phyloP scores from a whole-genome alignment of 768 basidiomycete genomes.

The Pulveroboletus sp. region DNA sequence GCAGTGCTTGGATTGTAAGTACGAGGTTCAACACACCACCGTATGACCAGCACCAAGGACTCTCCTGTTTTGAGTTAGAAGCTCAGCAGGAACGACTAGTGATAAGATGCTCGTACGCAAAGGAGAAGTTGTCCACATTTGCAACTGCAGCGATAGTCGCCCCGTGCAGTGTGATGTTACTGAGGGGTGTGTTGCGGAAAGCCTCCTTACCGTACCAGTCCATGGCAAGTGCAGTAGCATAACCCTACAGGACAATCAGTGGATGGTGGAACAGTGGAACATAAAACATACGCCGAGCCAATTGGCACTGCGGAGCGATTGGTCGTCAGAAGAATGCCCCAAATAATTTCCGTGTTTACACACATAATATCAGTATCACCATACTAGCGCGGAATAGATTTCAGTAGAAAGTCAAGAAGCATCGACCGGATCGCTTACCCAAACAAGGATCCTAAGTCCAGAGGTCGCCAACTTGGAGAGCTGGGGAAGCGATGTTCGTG shows the following conservation, averaged over 20 bases:
- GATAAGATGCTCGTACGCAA: constrained; percentile 51
- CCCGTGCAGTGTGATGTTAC: constrained; percentile 57
- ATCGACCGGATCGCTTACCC: constrained; percentile 35
- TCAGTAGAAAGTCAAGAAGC: background rate
- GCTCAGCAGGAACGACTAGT: background rate
- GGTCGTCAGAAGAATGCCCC: constrained; percentile 1
- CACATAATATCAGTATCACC: constrained; percentile 29
- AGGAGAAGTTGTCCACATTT: constrained; percentile 65
- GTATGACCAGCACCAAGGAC: constrained; percentile 60
- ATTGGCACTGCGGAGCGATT: constrained; percentile 10
- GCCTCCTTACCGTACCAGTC: constrained; percentile 44
- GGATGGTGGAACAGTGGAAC: background rate
- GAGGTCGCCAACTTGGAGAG: constrained; percentile 36
- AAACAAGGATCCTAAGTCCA: constrained; percentile 37
- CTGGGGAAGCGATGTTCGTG: constrained; percentile 37
- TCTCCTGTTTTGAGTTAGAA: constrained; percentile 34
- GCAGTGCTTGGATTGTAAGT: background rate
- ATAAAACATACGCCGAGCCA: constrained; percentile 34
- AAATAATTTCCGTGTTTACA: background rate
- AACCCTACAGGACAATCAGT: constrained; percentile 20
- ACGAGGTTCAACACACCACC: constrained; percentile 53
- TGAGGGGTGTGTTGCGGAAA: constrained; percentile 39
- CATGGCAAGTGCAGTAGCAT: constrained; percentile 41
- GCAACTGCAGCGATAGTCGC: constrained; percentile 54
- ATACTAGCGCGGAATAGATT: constrained; percentile 12